phyloP scores from a whole-genome alignment of 441 rosid genomes.

The Croton laevigatus region DNA sequence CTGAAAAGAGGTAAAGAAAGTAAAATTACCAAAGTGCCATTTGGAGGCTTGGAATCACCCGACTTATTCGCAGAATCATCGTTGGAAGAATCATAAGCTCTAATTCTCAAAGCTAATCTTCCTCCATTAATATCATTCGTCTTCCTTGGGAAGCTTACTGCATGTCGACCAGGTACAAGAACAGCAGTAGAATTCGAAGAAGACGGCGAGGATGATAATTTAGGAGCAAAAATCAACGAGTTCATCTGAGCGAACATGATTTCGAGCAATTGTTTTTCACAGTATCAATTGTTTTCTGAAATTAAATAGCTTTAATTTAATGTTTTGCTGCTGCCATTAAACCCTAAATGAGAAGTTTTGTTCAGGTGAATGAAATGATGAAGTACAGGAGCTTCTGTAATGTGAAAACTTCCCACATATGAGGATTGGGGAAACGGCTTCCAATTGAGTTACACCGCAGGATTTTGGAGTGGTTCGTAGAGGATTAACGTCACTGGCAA shows the following conservation, averaged over 20 bases:
- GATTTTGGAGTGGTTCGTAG: conserved; percentile 10
- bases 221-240: conserved; percentile 39
- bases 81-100: conserved; percentile 65
- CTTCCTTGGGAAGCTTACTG: conserved; percentile 38
- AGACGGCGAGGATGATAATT: conserved; percentile 20
- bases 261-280: background rate
- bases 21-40: conserved; percentile 54
- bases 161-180: conserved; percentile 27
- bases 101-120: conserved; percentile 39
- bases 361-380: background rate
- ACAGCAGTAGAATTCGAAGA: conserved; percentile 24
- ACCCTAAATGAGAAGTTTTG: background rate
- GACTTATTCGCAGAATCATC: conserved; percentile 36
- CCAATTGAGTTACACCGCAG: conserved; percentile 8
- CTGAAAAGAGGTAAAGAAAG: background rate
- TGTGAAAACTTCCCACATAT: conserved; percentile 20
- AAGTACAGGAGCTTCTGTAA: background rate
- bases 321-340: conserved; percentile 16
- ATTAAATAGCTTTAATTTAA: background rate
- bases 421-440: conserved; percentile 19
- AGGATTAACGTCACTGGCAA: background rate
- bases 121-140: conserved; percentile 17
- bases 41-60: conserved; percentile 61
- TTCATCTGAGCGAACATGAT: conserved; percentile 33
- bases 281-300: background rate